A percentile compares a stretch with the other conserved stretches of the same genome.
phyloP scores from a whole-genome alignment of 108 stramenopile species.

The Parietichytrium sp. region DNA sequence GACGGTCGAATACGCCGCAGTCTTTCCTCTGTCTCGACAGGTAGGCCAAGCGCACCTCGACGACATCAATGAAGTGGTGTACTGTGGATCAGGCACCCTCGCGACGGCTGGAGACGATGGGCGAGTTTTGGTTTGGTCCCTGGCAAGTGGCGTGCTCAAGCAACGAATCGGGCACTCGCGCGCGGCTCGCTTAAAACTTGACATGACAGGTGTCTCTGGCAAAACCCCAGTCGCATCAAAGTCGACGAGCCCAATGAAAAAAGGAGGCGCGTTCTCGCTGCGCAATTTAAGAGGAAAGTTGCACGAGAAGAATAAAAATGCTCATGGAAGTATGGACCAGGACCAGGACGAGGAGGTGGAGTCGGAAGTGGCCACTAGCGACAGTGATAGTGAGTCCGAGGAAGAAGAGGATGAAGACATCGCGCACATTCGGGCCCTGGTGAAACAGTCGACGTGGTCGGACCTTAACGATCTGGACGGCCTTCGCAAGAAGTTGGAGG shows the following conservation, averaged over 20 bases:
- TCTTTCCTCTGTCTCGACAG: neutral
- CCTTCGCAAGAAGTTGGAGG: too few relatives aligned
- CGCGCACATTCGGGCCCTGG: neutral
- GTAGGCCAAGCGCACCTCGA: constrained; percentile 13
- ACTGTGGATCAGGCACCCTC: constrained; percentile 8
- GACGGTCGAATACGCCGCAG: neutral
- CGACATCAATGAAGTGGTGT: neutral
- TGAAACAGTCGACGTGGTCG: neutral
- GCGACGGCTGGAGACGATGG: constrained; percentile 25
- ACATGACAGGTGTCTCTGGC: too few relatives aligned
- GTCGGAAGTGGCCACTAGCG: too few relatives aligned
- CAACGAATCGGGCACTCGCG: neutral
- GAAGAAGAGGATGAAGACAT: constrained; percentile 17
- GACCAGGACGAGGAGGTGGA: too few relatives aligned
- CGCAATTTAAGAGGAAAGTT: too few relatives aligned
- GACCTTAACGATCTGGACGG: too few relatives aligned
- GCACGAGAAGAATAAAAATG: neutral
- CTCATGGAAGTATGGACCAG: neutral
- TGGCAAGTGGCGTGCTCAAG: constrained; percentile 7
- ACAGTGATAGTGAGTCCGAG: neutral
- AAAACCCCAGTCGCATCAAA: constrained; percentile 5
- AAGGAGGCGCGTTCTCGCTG: too few relatives aligned
- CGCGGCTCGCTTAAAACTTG: neutral
- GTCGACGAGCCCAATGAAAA: too few relatives aligned
- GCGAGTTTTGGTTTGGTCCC: constrained; percentile 8